phyloP scores from a whole-genome alignment of 768 basidiomycete genomes.

The Polyporus arcularius region DNA sequence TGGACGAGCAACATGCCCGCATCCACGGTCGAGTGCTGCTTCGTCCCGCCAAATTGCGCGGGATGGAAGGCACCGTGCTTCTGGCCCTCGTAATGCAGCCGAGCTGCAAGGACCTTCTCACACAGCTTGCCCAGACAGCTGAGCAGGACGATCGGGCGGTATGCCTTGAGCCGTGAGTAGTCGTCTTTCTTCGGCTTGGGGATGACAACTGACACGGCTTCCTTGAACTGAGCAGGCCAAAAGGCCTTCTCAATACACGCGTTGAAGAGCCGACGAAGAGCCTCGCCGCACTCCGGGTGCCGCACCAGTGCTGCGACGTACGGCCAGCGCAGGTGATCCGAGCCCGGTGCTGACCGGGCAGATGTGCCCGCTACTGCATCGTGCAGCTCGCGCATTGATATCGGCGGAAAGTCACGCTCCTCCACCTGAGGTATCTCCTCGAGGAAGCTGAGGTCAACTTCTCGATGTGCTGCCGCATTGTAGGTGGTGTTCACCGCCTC shows the following conservation, averaged over 20 bases:
- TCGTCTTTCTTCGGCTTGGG: conserved; percentile 27
- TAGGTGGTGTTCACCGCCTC: too few relatives aligned
- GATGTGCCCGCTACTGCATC: too few relatives aligned
- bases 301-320: not conserved
- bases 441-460: too few relatives aligned
- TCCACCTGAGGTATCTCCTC: too few relatives aligned
- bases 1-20: conserved; percentile 18
- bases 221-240: conserved; percentile 18
- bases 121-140: conserved; percentile 26
- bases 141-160: conserved; percentile 29
- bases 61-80: conserved; percentile 18
- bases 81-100: conserved; percentile 22
- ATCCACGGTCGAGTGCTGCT: conserved; percentile 22
- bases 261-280: conserved; percentile 10
- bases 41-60: conserved; percentile 22
- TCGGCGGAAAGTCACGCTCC: too few relatives aligned
- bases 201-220: conserved; percentile 20
- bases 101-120: conserved; percentile 22
- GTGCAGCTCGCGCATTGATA: too few relatives aligned
- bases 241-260: conserved; percentile 6
- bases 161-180: conserved; percentile 25
- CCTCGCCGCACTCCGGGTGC: not conserved
- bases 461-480: too few relatives aligned
- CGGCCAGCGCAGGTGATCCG: not conserved
- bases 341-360: not conserved